A percentile compares a stretch with the other conserved stretches of the same genome.
Conservation (phyloP, 192 early-diverging fungal species). For the Gryganskiella cystojenkinii region DNA sequence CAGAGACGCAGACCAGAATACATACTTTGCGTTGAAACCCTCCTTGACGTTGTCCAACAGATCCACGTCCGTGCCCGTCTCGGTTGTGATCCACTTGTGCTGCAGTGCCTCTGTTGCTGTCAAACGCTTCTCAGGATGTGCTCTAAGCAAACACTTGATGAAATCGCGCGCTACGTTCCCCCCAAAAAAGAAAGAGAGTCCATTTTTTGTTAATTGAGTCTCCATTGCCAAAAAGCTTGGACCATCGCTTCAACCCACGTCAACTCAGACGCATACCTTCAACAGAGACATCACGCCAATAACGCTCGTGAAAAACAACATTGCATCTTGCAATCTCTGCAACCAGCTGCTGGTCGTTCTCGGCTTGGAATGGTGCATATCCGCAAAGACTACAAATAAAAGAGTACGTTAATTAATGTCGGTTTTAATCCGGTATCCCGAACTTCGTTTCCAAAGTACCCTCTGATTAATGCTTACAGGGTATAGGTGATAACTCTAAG, state of each 20-base stretch:
- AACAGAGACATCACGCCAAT: conserved; percentile 86
- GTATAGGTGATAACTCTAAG: conserved; percentile 88
- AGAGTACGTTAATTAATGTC: too few relatives aligned
- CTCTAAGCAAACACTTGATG: conserved; percentile 70
- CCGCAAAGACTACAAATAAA: conserved; percentile 71
- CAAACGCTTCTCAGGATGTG: conserved; percentile 78
- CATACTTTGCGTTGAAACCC: conserved; percentile 73
- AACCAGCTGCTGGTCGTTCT: conserved; percentile 66
- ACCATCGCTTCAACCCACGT: too few relatives aligned
- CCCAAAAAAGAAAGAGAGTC: not conserved
- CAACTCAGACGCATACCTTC: conserved; percentile 65
- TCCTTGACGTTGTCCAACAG: conserved; percentile 85
- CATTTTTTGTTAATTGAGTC: too few relatives aligned
- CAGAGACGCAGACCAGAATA: too few relatives aligned
- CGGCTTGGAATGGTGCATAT: conserved; percentile 80
- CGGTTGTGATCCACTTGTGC: conserved; percentile 86
- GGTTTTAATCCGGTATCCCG: not conserved
- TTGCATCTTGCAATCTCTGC: conserved; percentile 71
- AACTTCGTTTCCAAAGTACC: not conserved
- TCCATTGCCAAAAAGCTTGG: too few relatives aligned
- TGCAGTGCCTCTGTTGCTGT: conserved; percentile 84
- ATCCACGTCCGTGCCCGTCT: conserved; percentile 74
- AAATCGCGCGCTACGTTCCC: conserved; percentile 76
- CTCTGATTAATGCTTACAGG: conserved; percentile 59
- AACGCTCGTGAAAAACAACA: conserved; percentile 77